phyloP scores from a whole-genome alignment of 1,139 yeast species.

The Yamadazyma oceani region DNA sequence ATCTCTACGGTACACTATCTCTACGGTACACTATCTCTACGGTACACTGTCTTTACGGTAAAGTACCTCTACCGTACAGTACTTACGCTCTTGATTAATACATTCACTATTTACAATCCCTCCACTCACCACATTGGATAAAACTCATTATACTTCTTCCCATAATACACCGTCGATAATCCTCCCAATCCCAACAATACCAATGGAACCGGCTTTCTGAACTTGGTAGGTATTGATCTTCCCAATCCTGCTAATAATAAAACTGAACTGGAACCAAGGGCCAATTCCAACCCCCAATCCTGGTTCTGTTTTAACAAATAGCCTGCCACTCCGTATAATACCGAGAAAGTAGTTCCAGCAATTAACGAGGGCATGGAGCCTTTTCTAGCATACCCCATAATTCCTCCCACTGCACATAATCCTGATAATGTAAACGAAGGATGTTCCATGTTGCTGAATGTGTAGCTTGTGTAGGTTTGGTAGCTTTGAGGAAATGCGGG shows the following conservation, averaged over 20 bases:
- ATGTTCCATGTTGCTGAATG: conserved; percentile 54
- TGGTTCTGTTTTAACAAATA: conserved; percentile 70
- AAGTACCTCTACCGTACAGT: too few species aligned
- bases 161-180: conserved; percentile 66
- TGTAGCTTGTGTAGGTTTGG: too few species aligned
- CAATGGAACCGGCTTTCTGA: conserved; percentile 77
- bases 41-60: too few species aligned
- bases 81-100: too few species aligned
- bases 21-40: too few species aligned
- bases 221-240: conserved; percentile 59
- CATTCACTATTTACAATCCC: conserved; percentile 2
- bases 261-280: conserved; percentile 67
- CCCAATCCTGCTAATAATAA: conserved; percentile 69
- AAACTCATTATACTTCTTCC: conserved; percentile 69
- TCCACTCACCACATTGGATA: conserved; percentile 33
- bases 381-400: conserved; percentile 69
- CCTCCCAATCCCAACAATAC: conserved; percentile 64
- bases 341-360: conserved; percentile 73
- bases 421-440: conserved; percentile 77
- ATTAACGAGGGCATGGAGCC: conserved; percentile 77
- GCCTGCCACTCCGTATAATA: conserved; percentile 74
- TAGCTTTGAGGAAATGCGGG: too few species aligned
- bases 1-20: too few species aligned
- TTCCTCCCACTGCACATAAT: conserved; percentile 72
- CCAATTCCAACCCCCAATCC: conserved; percentile 79